These are phyloP conservation scores for Dipteronia sinensis DNA, from an alignment of 345 rosid species.

Conservation along the genomic window DNA sequence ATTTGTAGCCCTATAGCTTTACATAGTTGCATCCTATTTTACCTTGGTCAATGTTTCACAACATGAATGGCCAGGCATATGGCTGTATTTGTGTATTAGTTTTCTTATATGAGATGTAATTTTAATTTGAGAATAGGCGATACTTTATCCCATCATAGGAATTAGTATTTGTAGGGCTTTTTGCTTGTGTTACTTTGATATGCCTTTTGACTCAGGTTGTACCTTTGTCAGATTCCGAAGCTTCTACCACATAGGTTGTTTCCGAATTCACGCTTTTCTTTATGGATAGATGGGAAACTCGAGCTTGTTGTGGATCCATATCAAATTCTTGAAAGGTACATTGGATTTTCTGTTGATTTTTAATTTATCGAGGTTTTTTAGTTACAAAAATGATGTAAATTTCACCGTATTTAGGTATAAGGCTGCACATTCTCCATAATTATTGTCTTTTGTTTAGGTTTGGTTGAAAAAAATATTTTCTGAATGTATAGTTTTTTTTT, in stretches of 20 bases:
- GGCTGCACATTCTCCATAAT: not conserved
- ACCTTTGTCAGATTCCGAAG: constrained; percentile 63
- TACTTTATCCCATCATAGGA: not conserved
- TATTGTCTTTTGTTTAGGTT: not conserved
- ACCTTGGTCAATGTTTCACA: too few relatives aligned
- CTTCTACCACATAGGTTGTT: constrained; percentile 83
- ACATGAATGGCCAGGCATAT: too few relatives aligned
- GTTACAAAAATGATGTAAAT: not conserved
- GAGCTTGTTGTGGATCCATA: constrained; percentile 93
- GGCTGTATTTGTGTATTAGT: not conserved
- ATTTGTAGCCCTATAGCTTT: not conserved
- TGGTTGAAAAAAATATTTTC: not conserved
- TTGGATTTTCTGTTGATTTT: not conserved
- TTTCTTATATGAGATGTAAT: constrained; percentile 7
- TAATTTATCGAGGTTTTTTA: not conserved
- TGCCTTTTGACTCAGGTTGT: constrained; percentile 27
- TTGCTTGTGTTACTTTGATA: constrained; percentile 1
- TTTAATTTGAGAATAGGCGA: constrained; percentile 4
- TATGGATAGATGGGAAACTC: constrained; percentile 99
- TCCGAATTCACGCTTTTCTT: constrained; percentile 88
- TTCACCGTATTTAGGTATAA: not conserved
- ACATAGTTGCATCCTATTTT: too few relatives aligned
- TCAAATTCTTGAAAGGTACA: constrained; percentile 95
- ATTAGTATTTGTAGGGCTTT: not conserved
- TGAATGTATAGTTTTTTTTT: not conserved